These are phyloP conservation scores for Plasmodium fragile DNA, from an alignment of 169 alveolate genomes.

Conservation along the genomic window DNA sequence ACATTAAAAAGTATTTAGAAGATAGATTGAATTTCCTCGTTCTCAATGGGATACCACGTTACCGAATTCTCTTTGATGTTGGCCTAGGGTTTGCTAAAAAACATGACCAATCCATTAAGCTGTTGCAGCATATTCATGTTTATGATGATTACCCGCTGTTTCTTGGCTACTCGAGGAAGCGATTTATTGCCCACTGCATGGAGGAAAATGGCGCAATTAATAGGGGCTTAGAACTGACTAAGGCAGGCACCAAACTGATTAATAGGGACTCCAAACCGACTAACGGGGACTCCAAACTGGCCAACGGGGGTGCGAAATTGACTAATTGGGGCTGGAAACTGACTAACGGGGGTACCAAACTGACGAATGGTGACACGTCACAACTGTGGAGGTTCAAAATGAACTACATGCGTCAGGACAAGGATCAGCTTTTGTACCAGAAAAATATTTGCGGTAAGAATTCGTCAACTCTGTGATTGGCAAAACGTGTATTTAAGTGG, in stretches of 20 bases:
- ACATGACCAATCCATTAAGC: conserved; percentile 57
- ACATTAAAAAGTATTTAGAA: conserved; percentile 54
- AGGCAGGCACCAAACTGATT: no score
- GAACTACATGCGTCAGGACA: conserved; percentile 40
- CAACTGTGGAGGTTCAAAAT: conserved; percentile 9
- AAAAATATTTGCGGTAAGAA: conserved; percentile 50
- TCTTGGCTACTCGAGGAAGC: conserved; percentile 72
- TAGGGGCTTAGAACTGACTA: background rate
- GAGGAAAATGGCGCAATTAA: background rate
- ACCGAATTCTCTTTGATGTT: conserved; percentile 44
- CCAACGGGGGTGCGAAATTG: no score
- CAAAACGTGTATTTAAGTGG: background rate
- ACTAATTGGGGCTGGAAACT: background rate
- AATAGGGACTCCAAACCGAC: no score
- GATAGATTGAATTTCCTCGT: conserved; percentile 49
- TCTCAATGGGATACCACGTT: conserved; percentile 71
- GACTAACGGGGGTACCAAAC: background rate
- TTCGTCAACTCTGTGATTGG: background rate
- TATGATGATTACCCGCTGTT: conserved; percentile 70
- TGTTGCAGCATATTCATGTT: conserved; percentile 57
- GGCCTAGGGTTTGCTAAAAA: conserved; percentile 73
- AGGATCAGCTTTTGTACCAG: conserved; percentile 44
- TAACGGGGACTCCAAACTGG: no score
- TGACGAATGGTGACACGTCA: background rate
- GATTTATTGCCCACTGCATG: conserved; percentile 61